Evolutionary conservation across 2,329 filamentous ascomycete genomes (phyloP).

Genomic region (Cladophialophora bantiana): DNA sequence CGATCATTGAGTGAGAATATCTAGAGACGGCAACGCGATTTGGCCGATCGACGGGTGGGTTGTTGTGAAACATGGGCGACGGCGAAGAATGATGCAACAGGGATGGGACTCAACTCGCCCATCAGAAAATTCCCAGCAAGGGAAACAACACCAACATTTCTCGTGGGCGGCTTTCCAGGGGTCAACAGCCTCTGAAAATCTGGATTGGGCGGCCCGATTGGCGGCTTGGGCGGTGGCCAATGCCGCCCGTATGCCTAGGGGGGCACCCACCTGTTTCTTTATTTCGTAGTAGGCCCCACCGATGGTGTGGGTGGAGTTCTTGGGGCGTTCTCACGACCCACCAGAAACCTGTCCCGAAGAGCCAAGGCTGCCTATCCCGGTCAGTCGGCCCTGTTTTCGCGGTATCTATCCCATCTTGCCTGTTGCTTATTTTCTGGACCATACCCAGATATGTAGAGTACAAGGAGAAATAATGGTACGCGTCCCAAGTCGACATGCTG

Average conservation of each 20-base stretch:
- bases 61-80: slow-evolving; percentile 13
- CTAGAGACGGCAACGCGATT: not conserved
- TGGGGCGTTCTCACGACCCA: not conserved
- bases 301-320: not conserved
- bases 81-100: slow-evolving; percentile 3
- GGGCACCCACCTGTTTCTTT: not conserved
- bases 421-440: slow-evolving; percentile 6
- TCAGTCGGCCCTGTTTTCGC: slow-evolving; percentile 10
- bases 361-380: slow-evolving; percentile 9
- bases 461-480: not conserved
- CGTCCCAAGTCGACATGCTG: slow-evolving; percentile 6
- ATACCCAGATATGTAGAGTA: not conserved
- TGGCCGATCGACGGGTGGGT: not conserved
- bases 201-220: not conserved
- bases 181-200: not conserved
- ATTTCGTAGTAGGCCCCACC: not conserved
- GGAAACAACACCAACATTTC: not conserved
- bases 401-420: slow-evolving; percentile 8
- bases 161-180: slow-evolving; percentile 7
- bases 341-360: slow-evolving; percentile 1
- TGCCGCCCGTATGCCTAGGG: not conserved
- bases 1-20: not conserved
- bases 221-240: not conserved
- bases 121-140: slow-evolving; percentile 5
- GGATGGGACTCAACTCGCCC: not conserved